Base-by-base conservation (phyloP, 2,329 filamentous ascomycete species). In the Colletotrichum musae region DNA sequence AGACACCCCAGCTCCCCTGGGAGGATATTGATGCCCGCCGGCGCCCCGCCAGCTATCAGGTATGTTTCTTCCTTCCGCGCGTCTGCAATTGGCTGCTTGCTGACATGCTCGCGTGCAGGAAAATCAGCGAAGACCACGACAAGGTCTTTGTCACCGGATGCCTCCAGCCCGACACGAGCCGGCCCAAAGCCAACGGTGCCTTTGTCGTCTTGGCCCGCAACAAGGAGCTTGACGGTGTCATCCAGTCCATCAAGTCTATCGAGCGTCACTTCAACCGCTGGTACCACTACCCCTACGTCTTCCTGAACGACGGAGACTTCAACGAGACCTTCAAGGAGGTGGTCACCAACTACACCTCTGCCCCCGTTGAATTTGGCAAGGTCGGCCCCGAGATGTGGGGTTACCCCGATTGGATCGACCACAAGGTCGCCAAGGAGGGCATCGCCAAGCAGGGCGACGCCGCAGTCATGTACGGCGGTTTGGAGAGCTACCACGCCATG, bases 401-500 rank as follows among this genome's bases (percentile, higher is more conserved):
- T 21, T 98, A 92, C 80, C 96, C 96, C 6, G 94, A 98, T 75
- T 99, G 96, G 96, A 93, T 96, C 60, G 95, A 99, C 78, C 89
- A 91, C 74, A 95, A 96, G 79, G 94, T 98, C 61, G 95, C 95
- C 73, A 94, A 95, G 82, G 96, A 99, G 81, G 95, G 95, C 70
- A 97, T 99, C 77, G 91, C 93, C 62, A 97, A 98, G 84, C 96
- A 99, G 81, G 96, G 96, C 73, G 96, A 99, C 80, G 91, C 92
- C 58, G 96, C 96, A 54, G 97, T 99, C 85, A 99, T 99, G 96
- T 99, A 98, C 79, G 96, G 96, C 80, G 96, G 96, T 54, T 92
- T 99, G 87, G 96, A 98, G 81, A 98, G 95, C 82, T 99, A 99
- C 79, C 96, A 99, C 77, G 92, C 97, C 82, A 99, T 99, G 96